Conservation (phyloP, 192 early-diverging fungal genomes). For the Thamnidium elegans region DNA sequence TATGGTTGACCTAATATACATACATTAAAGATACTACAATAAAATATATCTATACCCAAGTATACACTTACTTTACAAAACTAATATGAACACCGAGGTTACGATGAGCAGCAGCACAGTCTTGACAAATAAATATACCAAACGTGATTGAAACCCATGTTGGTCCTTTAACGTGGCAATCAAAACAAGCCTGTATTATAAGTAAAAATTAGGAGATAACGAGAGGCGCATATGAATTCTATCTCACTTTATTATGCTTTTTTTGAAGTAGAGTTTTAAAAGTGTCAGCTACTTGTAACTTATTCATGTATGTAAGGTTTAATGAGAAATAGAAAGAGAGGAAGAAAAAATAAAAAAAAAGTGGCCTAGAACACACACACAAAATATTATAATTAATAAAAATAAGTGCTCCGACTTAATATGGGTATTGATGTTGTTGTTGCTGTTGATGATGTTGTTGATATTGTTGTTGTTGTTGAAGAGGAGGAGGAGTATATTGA, state of each 20-base stretch:
- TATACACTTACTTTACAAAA: constrained; percentile 33
- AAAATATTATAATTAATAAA: background rate
- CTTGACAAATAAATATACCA: constrained; percentile 93
- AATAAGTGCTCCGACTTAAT: background rate
- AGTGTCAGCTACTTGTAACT: background rate
- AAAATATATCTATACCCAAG: no score
- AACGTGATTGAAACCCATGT: constrained; percentile 92
- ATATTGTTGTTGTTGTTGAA: background rate
- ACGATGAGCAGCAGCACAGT: constrained; percentile 94
- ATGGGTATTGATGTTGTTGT: background rate
- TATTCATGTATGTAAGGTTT: background rate
- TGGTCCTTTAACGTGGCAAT: constrained; percentile 92
- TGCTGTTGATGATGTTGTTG: background rate
- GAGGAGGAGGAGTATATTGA: constrained; percentile 9
- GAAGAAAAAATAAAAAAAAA: background rate
- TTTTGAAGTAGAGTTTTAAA: background rate
- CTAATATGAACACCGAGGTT: constrained; percentile 97
- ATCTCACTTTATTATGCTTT: background rate
- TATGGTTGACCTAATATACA: constrained; percentile 63
- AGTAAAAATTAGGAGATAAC: constrained; percentile 1
- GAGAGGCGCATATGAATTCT: no score
- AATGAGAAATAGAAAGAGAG: background rate
- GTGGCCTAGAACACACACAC: background rate
- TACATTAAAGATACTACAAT: background rate
- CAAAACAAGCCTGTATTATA: constrained; percentile 74